Evolutionary conservation across 23 red algal genomes (phyloP), one percentile per base, ranked within the genome.

Genomic region (Gracilaria gracilis): DNA sequence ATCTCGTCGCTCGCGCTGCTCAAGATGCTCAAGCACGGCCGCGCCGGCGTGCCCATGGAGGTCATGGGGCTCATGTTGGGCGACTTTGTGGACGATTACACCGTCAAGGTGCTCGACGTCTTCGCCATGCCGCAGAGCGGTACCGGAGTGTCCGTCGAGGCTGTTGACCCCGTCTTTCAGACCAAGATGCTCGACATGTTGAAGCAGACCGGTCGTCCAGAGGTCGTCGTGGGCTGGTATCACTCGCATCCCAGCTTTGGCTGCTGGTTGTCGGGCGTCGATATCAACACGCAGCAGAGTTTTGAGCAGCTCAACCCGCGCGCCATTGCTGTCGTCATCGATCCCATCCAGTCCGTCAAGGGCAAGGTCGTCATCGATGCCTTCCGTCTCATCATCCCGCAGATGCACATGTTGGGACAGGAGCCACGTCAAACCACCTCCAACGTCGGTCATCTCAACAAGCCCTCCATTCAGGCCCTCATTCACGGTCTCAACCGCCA

Each of bases 41-140:
- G 97, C 76, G 97, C 97, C 23, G 97, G 97, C 47, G 97, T 99
- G 28, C 97, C 97, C 65, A 94, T 99, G 93, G 97, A 99, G 67
- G 97, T 99, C 79, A 99, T 99, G 97, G 97, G 97, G 2, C 78
- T 99, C 50, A 95, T 99, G 91, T 77, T 99, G 28, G 97, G 97
- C 80, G 93, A 95, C 35, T 99, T 99, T 91, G 97, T 99, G 31
- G 97, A 99, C 83, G 97, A 99, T 51, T 99, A 93, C 74, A 99
- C 97, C 34, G 94, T 99, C 55, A 99, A 96, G 85, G 93, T 99
- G 8, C 91, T 99, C 47, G 97, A 99, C 89, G 94, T 96, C 6
- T 99, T 99, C 88, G 97, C 97, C 32, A 99, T 99, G 97, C 97
- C 97, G 36, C 97, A 99, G 75, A 91, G 75, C 35, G 97, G 97